Base-by-base conservation (phyloP, 805 yeast species). In the Maudiozyma bulderi region DNA sequence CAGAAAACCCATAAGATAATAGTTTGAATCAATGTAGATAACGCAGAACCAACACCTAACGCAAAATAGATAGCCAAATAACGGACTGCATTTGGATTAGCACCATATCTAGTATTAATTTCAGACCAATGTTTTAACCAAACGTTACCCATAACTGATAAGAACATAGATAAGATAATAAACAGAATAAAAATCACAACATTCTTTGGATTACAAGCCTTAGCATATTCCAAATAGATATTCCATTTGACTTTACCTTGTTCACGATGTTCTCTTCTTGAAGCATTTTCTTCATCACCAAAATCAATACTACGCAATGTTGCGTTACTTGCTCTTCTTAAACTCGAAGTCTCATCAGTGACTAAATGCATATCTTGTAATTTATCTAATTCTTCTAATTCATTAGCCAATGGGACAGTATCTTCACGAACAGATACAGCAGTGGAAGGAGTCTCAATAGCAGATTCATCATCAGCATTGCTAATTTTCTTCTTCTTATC, bases 101-200 rank as follows among this genome's bases (percentile, higher is more conserved):
- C 69, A 29, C 89, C 91, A 38, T 68, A 62, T 42, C 65, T 69
- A 3, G 90, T 75, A 62, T 91, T 93, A 26, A 84, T 78, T 64
- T 93, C 99, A 10, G 98, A 86, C 99, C 99, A 93, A 66, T 87
- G 87, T 66, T 93, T 93, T 59, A 93, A 77, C 99, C 99, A 93
- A 47, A 91, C 78, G 62, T 83, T 89, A 37, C 89, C 81, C 43
- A 70, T 69, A 46, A 87, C 91, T 50, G 81, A 75, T 45, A 81
- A 60, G 9, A 74, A 62, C 76, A 79, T 84, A 0, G 86, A 74
- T 5, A 75, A 44, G n/a, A 84, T 60, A 52, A 85, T 73, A 54
- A 80, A 73, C 0, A 62, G 47, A 46, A 88, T 55, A 61, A 82
- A 83, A 2, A 84, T 57, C 0, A 72, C 29, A 14, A 89, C 95